Percentiles rank a stretch among this genome's conserved stretches.
Conservation (phyloP, 2,329 filamentous ascomycete species). For the Trichoderma harzianum region DNA sequence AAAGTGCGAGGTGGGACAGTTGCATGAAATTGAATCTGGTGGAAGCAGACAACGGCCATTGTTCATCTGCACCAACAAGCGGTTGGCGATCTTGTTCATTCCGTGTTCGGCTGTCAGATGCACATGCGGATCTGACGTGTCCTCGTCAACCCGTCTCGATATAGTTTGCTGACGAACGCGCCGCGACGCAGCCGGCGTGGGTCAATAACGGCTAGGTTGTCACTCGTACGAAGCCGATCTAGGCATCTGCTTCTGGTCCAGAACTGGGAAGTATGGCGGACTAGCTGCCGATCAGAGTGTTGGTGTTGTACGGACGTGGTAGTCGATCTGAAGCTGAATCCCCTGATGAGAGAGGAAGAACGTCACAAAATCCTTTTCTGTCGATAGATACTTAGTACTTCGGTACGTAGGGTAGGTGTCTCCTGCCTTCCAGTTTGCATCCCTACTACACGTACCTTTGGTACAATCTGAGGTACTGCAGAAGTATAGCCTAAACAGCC, state of each 20-base stretch:
- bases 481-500: neutral
- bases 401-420: neutral
- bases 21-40: neutral
- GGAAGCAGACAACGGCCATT: neutral
- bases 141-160: neutral
- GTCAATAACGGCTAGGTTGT: neutral
- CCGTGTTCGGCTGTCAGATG: neutral
- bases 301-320: neutral
- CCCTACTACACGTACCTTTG: neutral
- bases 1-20: neutral
- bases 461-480: neutral
- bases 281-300: neutral
- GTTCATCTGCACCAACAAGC: neutral
- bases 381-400: neutral
- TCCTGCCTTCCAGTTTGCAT: neutral
- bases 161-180: neutral
- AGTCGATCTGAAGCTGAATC: neutral
- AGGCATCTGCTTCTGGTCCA: neutral
- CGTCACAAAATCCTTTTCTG: neutral
- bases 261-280: neutral
- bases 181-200: neutral
- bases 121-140: constrained; percentile 12
- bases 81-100: neutral
- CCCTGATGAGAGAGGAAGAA: neutral
- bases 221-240: neutral